Conservation (phyloP, 2,329 filamentous ascomycete species). For the Xylaria sp. region DNA sequence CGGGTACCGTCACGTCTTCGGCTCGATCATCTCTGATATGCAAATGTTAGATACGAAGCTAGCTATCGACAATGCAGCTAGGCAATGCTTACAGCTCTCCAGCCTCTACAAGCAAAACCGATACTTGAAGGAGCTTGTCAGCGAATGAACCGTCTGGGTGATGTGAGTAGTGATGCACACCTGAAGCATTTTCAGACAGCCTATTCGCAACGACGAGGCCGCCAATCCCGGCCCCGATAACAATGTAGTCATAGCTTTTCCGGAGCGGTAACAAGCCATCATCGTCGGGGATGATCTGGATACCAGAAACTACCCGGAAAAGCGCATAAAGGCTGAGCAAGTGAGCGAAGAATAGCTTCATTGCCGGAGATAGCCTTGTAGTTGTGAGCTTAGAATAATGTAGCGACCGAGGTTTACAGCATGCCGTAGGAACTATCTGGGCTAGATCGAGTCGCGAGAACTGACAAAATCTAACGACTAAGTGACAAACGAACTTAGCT, state of each 20-base stretch:
- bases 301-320: conserved; percentile 23
- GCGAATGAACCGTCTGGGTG: background rate
- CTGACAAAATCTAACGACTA: background rate
- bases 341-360: conserved; percentile 10
- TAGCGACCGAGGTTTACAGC: background rate
- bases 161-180: conserved; percentile 26
- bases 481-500: background rate
- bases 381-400: too few relatives aligned
- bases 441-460: background rate
- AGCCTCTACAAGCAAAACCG: conserved; percentile 45
- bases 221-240: conserved; percentile 45
- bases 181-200: conserved; percentile 41
- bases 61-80: background rate
- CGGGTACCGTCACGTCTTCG: conserved; percentile 44
- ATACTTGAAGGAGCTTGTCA: conserved; percentile 38
- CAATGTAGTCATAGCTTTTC: conserved; percentile 44
- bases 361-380: background rate
- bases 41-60: conserved; percentile 26
- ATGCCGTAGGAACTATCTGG: background rate
- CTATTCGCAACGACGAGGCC: conserved; percentile 46
- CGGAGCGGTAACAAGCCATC: conserved; percentile 35
- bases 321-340: conserved; percentile 29
- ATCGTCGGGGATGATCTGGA: conserved; percentile 25
- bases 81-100: conserved; percentile 43
- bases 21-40: conserved; percentile 43